Percentiles rank a stretch among this genome's conserved stretches.
These are phyloP conservation scores for Phytopythium ostracodes DNA, from an alignment of 352 stramenopile genomes.

Conservation along the genomic window DNA sequence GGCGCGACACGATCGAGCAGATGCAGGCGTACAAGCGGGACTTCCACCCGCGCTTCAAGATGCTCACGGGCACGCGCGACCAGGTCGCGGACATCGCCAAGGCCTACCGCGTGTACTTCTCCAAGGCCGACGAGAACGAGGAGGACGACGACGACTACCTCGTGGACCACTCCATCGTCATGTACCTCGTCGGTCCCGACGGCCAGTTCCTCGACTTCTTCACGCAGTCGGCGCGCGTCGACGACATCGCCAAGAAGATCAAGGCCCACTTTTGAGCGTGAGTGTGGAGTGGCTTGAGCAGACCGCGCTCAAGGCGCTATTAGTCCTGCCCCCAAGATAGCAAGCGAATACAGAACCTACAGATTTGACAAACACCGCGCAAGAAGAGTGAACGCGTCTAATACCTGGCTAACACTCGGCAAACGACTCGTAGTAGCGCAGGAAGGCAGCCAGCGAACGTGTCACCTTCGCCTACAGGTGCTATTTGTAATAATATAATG, in stretches of 20 bases:
- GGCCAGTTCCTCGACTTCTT: constrained; percentile 99
- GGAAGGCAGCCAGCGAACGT: no score
- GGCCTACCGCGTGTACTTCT: constrained; percentile 99
- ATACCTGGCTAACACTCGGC: neutral
- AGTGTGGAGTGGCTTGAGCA: constrained; percentile 39
- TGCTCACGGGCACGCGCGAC: constrained; percentile 91
- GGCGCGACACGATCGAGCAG: constrained; percentile 95
- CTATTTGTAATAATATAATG: no score
- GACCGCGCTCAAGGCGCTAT: neutral
- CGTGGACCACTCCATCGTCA: constrained; percentile 99
- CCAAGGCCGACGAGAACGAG: constrained; percentile 93
- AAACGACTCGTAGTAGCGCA: no score
- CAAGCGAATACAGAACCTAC: neutral
- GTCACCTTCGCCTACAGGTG: no score
- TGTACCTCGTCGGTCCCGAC: constrained; percentile 96
- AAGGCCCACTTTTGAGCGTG: constrained; percentile 63
- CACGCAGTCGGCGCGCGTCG: constrained; percentile 94
- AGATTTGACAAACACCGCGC: no score
- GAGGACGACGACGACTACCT: constrained; percentile 98
- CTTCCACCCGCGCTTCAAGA: constrained; percentile 85
- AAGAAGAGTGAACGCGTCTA: no score
- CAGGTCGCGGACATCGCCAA: constrained; percentile 97
- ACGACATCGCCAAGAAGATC: constrained; percentile 95
- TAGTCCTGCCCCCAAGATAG: neutral
- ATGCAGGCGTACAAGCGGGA: constrained; percentile 95